These are phyloP conservation scores for Immersiporthe knoxdaviesiana DNA, from an alignment of 2,329 filamentous ascomycete genomes.

Conservation along the genomic window DNA sequence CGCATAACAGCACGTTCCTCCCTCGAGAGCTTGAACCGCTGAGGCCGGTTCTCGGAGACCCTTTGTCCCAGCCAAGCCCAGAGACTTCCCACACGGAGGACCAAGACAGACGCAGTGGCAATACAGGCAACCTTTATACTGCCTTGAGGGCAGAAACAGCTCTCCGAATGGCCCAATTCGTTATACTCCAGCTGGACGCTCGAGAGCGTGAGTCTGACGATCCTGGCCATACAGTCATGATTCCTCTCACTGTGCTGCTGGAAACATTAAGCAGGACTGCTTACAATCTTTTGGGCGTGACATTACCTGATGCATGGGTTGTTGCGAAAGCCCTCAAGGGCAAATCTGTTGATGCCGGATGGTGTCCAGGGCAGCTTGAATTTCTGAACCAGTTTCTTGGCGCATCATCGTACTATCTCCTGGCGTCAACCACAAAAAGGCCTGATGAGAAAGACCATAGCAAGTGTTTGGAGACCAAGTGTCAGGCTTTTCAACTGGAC, in stretches of 20 bases:
- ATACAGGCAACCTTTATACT: not conserved
- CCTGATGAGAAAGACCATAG: not conserved
- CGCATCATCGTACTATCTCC: slow-evolving; percentile 2
- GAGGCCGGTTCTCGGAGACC: not conserved
- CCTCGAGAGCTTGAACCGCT: not conserved
- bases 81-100: not conserved
- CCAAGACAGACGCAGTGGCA: not conserved
- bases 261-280: not conserved
- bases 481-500: not conserved
- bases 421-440: not conserved
- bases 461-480: not conserved
- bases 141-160: not conserved
- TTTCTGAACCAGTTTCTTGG: not conserved
- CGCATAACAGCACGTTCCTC: not conserved
- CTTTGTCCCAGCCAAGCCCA: not conserved
- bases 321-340: not conserved
- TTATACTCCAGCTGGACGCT: not conserved
- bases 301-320: not conserved
- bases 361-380: not conserved
- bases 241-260: not conserved
- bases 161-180: not conserved
- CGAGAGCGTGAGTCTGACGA: not conserved
- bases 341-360: not conserved
- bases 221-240: not conserved
- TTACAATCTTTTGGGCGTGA: not conserved